phyloP scores from a whole-genome alignment of 2,329 filamentous ascomycete genomes.

The Colletotrichum tropicicola region DNA sequence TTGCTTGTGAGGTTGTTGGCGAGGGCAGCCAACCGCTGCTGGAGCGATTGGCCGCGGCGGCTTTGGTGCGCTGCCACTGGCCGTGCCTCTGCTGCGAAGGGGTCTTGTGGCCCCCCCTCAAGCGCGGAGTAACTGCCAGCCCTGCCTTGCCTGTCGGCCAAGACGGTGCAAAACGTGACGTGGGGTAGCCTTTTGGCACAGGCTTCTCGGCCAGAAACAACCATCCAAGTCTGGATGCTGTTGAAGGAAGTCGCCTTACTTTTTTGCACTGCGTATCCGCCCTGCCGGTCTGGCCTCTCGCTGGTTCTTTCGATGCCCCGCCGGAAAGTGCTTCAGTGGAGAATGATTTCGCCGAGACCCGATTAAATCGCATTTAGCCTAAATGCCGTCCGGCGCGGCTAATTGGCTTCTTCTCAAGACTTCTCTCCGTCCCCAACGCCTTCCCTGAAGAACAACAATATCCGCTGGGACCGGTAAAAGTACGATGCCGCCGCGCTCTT shows the following conservation, averaged over 20 bases:
- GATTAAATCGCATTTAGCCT: constrained; percentile 28
- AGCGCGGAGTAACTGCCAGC: background rate
- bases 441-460: constrained; percentile 1
- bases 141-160: background rate
- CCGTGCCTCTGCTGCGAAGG: background rate
- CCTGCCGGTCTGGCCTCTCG: constrained; percentile 1
- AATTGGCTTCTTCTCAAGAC: constrained; percentile 17
- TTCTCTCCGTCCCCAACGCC: constrained; percentile 6
- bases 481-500: no score
- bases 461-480: background rate
- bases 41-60: constrained; percentile 3
- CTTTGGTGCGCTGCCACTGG: constrained; percentile 25
- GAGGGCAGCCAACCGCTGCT: background rate
- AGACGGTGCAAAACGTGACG: background rate
- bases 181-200: background rate
- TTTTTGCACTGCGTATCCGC: background rate
- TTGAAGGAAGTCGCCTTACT: no score
- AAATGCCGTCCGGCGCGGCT: constrained; percentile 24
- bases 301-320: background rate
- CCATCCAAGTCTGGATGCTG: background rate
- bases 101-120: constrained; percentile 1
- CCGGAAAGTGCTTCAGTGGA: background rate
- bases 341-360: constrained; percentile 23
- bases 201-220: background rate
- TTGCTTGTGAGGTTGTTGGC: no score